A percentile compares a stretch with the other conserved stretches of the same genome.
Evolutionary conservation across 345 rosid species (phyloP).

Genomic region (Corchorus olitorius): DNA sequence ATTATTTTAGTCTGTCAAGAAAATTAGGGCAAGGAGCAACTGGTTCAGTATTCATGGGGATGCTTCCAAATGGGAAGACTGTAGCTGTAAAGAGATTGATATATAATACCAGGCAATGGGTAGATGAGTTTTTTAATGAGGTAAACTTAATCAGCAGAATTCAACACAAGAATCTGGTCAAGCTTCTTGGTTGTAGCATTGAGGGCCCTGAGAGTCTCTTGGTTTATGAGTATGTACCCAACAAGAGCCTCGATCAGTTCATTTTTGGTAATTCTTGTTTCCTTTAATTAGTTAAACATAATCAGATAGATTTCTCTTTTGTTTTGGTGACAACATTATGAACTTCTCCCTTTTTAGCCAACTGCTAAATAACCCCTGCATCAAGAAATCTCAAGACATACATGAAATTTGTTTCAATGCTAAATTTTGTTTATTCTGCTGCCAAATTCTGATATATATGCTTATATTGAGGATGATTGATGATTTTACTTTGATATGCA

Average conservation of each 20-base stretch:
- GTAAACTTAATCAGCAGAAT: constrained; percentile 54
- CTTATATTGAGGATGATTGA: background rate
- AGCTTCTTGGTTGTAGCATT: constrained; percentile 60
- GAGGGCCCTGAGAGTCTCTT: constrained; percentile 68
- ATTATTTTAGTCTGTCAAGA: constrained; percentile 40
- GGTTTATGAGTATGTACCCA: constrained; percentile 53
- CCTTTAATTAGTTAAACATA: background rate
- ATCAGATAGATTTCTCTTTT: background rate
- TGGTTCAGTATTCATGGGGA: constrained; percentile 50
- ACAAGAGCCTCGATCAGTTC: constrained; percentile 58
- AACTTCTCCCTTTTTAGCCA: no score
- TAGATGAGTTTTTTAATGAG: constrained; percentile 57
- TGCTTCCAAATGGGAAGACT: constrained; percentile 39
- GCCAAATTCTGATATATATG: no score
- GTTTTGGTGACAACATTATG: background rate
- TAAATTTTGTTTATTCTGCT: no score
- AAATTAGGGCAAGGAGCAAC: constrained; percentile 61
- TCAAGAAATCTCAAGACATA: no score
- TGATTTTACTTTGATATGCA: constrained; percentile 23
- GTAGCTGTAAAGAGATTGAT: constrained; percentile 57
- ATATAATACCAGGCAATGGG: constrained; percentile 62
- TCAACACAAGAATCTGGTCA: constrained; percentile 57
- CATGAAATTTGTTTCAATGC: no score
- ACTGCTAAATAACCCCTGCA: no score
- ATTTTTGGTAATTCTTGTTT: constrained; percentile 42